A percentile compares a stretch with the other conserved stretches of the same genome.
phyloP scores from a whole-genome alignment of 257 asterid species.

The Nicotiana tabacum region DNA sequence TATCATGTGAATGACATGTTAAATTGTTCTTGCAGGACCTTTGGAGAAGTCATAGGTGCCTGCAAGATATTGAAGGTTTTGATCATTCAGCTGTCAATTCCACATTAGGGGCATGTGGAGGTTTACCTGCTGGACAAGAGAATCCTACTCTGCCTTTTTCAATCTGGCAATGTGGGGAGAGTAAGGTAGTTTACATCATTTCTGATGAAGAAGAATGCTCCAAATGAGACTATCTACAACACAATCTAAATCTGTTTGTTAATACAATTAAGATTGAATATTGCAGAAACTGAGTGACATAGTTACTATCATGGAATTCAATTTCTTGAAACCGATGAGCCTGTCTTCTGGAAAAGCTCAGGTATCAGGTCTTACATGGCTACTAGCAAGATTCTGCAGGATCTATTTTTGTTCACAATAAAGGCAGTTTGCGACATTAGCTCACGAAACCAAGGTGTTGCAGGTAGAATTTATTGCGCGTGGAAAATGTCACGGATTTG shows the following conservation, averaged over 20 bases:
- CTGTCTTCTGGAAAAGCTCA: slow-evolving; percentile 64
- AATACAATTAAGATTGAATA: not conserved
- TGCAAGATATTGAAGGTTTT: slow-evolving; percentile 76
- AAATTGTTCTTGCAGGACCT: slow-evolving; percentile 53
- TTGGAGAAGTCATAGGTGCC: slow-evolving; percentile 79
- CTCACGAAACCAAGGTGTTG: slow-evolving; percentile 7
- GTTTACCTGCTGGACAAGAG: slow-evolving; percentile 54
- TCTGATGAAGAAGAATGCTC: slow-evolving; percentile 1
- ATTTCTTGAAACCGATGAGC: slow-evolving; percentile 58
- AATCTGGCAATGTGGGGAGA: slow-evolving; percentile 83
- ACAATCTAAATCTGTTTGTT: not conserved
- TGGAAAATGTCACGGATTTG: slow-evolving; percentile 85
- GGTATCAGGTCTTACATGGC: slow-evolving; percentile 35
- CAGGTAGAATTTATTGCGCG: slow-evolving; percentile 54
- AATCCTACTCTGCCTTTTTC: slow-evolving; percentile 63
- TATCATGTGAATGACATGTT: slow-evolving; percentile 4
- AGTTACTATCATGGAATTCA: slow-evolving; percentile 66
- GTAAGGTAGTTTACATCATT: slow-evolving; percentile 41
- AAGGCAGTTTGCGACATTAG: not conserved
- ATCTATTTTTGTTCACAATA: not conserved
- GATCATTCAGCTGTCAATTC: slow-evolving; percentile 70
- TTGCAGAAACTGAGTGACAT: slow-evolving; percentile 66
- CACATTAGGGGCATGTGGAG: slow-evolving; percentile 84
- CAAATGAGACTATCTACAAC: not conserved
- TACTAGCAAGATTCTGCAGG: not conserved